Base-by-base conservation (phyloP, 1,284 basidiomycete genomes). In the Apiotrichum laibachii region DNA sequence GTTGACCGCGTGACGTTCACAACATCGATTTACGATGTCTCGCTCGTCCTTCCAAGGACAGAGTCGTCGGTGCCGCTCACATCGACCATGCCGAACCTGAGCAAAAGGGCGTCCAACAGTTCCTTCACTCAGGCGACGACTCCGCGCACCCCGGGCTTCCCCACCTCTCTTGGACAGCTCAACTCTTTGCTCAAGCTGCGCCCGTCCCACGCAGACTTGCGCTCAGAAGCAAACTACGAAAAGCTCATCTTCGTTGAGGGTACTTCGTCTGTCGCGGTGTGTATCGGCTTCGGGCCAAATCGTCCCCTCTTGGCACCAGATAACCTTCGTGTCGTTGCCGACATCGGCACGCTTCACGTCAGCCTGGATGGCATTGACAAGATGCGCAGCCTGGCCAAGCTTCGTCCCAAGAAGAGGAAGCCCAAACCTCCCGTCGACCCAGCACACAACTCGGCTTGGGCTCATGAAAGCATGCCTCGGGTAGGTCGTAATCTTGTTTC, bases 281-380 rank as follows among this genome's bases (percentile, higher is more conserved):
- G 60, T 22, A 45, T 75, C 11, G 70, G 71, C 1, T 75, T 77
- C 52, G 73, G 72, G 0, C 70, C 73, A 9, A 68, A 68, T 39
- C 69, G 68, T 26, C 66, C 69, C 1, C 39, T 73, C 26, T 54
- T 72, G 8, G 66, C 68, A 0, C 69, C 72, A 48, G 71, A 74
- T 51, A 77, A 73, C 16, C 58, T 76, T n/a, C 61, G 63, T 5
- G 55, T 62, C 4, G 49, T 48, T 7, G 22, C 71, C 9, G 53
- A 69, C 3, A 34, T 75, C 2, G 72, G 68, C 11, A 60, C 64
- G 5, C 44, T 75, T 9, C 49, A 57, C 6, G 65, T 62, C 13
- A 65, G 57, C 11, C 39, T 73, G 0, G 71, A 60, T 12, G 71
- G 67, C 0, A 18, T 69, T 6, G 69, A 72, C 15, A 67, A 66